Evolutionary conservation across 176 grass and related monocot species (phyloP).

Genomic region (Guadua angustifolia): DNA sequence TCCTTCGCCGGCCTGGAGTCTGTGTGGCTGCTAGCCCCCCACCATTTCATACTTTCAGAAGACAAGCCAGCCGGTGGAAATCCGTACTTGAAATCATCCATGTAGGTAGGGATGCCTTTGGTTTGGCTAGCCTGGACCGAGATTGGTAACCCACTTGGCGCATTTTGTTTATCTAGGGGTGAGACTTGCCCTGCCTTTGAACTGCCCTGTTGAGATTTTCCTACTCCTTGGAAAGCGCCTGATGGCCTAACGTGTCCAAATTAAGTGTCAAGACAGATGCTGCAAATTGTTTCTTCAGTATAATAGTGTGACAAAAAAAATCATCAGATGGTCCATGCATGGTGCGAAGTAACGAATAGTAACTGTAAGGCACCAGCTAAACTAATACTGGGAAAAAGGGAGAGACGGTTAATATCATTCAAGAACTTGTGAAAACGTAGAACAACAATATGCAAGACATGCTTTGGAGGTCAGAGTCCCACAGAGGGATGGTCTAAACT

Average conservation of each 20-base stretch:
- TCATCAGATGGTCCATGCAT: conserved; percentile 22
- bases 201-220: conserved; percentile 52
- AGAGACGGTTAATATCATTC: not conserved
- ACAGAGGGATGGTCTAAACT: conserved; percentile 21
- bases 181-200: conserved; percentile 43
- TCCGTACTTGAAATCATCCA: conserved; percentile 92
- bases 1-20: conserved; percentile 49
- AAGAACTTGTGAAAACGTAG: conserved; percentile 3
- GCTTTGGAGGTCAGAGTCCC: not conserved
- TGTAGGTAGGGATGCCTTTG: conserved; percentile 76
- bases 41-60: conserved; percentile 71
- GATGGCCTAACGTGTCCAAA: conserved; percentile 45
- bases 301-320: conserved; percentile 2
- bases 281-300: conserved; percentile 18
- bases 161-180: conserved; percentile 42
- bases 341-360: too few species aligned
- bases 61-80: conserved; percentile 77
- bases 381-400: not conserved
- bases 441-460: conserved; percentile 17
- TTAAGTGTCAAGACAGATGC: conserved; percentile 29
- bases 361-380: not conserved
- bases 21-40: conserved; percentile 51
- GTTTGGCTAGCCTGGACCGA: conserved; percentile 55
- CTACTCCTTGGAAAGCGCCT: conserved; percentile 41
- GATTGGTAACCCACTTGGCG: conserved; percentile 36